Base-by-base conservation (phyloP, 2,329 filamentous ascomycete species). In the Fusarium ramigenum region DNA sequence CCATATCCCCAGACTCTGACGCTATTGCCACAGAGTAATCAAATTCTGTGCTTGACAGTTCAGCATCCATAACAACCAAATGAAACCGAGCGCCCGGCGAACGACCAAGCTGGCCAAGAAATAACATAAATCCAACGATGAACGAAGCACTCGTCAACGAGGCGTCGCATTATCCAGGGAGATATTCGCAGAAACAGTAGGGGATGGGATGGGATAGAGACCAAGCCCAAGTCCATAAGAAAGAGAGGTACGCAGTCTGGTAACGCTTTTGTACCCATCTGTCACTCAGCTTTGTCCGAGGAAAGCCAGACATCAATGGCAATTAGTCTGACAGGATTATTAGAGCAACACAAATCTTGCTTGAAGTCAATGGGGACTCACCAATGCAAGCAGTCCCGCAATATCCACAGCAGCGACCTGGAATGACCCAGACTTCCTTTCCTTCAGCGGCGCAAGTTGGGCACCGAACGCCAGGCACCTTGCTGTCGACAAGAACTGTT, bases 381-480 rank as follows among this genome's bases (percentile, higher is more conserved):
- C 50, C 34, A 2, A 54, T 5, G 12, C 53, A 57, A 25, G 53
- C 28, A 19, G 53, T 57, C 8, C 53, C 53, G 28, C 53, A 57
- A 7, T 15, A 9, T 6, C 53, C 53, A 32, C 53, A 57, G n/a
- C 0, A 44, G 25, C 53, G 53, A 16, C 53, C 53, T 19, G 53
- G 53, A 34, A 57, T 57, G 4, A 57, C 53, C 53, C 53, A 57
- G 16, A 57, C 39, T 34, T 57, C 53, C 2, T 57, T 14, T 16
- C 53, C 53, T 7, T 14, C 37, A 5, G 28, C 18, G 3, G 39
- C 39, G n/a, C 53, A 57, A 16, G 37, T 57, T 0, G 53, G 53
- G 37, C 53, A 57, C n/a, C 53, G 37, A 19, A 57, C 39, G 12
- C 53, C 53, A 16, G 53, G 53, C 18, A 57, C 12, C 25, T 54